Conservation (phyloP, 2,329 filamentous ascomycete species). For the Colletotrichum echinochloae region DNA sequence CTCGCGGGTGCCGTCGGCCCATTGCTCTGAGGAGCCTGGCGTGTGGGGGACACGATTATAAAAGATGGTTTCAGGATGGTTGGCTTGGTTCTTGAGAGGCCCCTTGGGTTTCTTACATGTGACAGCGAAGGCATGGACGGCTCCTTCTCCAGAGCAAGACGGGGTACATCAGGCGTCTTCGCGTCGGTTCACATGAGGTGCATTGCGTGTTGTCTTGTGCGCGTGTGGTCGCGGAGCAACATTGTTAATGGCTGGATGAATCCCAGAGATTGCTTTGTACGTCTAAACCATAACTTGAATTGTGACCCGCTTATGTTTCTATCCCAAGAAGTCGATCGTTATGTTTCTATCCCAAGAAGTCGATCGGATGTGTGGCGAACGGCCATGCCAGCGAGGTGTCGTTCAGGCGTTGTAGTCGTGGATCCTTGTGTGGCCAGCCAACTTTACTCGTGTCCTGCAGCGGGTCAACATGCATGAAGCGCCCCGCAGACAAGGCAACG, state of each 20-base stretch:
- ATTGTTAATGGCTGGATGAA: background rate
- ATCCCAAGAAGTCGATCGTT: background rate
- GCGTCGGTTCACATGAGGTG: background rate
- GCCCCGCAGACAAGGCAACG: background rate
- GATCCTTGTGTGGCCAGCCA: background rate
- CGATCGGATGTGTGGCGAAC: background rate
- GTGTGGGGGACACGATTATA: background rate
- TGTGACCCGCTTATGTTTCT: background rate
- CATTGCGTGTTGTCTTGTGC: background rate
- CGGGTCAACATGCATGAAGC: background rate
- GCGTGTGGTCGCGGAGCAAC: background rate
- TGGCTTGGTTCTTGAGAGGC: slow-evolving; percentile 15
- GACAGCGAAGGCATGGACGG: slow-evolving; percentile 13
- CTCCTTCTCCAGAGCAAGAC: background rate
- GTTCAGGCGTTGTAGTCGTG: background rate
- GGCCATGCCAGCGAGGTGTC: background rate
- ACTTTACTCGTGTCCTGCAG: background rate
- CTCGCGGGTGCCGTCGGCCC: slow-evolving; percentile 15
- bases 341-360: background rate
- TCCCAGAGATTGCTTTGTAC: background rate
- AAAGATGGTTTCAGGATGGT: slow-evolving; percentile 34
- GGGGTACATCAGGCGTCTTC: background rate
- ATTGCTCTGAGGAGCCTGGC: slow-evolving; percentile 9
- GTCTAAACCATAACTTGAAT: background rate
- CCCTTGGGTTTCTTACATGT: slow-evolving; percentile 22